Conservation (phyloP, 805 yeast species). For the Starmerella scarabaei region DNA sequence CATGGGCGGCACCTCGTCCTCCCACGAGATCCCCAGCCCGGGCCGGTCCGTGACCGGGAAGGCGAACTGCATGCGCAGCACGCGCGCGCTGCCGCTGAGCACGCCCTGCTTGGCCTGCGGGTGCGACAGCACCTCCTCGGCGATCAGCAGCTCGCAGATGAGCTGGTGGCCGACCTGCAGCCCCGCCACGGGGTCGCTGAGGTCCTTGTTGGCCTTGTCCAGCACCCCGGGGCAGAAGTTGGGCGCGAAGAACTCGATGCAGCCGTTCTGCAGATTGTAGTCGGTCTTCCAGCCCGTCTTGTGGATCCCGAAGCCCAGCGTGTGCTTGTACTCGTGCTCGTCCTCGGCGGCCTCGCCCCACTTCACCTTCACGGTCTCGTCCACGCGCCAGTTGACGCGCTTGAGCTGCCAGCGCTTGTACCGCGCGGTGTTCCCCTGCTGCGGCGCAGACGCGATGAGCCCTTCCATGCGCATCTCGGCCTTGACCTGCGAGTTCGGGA, state of each 20-base stretch:
- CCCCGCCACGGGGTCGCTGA: slow-evolving; percentile 71
- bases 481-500: slow-evolving; percentile 77
- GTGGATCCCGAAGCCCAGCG: slow-evolving; percentile 65
- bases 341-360: slow-evolving; percentile 12
- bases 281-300: slow-evolving; percentile 95
- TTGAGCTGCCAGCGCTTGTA: slow-evolving; percentile 81
- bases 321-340: slow-evolving; percentile 50
- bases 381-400: slow-evolving; percentile 75
- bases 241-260: slow-evolving; percentile 44
- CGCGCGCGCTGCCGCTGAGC: slow-evolving; percentile 84
- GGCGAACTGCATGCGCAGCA: slow-evolving; percentile 86
- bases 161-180: slow-evolving; percentile 62
- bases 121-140: slow-evolving; percentile 50
- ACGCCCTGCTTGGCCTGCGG: slow-evolving; percentile 26
- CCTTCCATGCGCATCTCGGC: slow-evolving; percentile 68
- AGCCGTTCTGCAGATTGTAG: slow-evolving; percentile 54
- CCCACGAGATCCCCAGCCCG: slow-evolving; percentile 96
- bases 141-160: slow-evolving; percentile 81
- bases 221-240: slow-evolving; percentile 24
- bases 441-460: slow-evolving; percentile 8
- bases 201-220: slow-evolving; percentile 28
- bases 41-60: slow-evolving; percentile 74
- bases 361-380: slow-evolving; percentile 43
- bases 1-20: slow-evolving; percentile 96
- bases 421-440: slow-evolving; percentile 8